Conservation (phyloP, 768 basidiomycete species). For the Termitomyces sp. region DNA sequence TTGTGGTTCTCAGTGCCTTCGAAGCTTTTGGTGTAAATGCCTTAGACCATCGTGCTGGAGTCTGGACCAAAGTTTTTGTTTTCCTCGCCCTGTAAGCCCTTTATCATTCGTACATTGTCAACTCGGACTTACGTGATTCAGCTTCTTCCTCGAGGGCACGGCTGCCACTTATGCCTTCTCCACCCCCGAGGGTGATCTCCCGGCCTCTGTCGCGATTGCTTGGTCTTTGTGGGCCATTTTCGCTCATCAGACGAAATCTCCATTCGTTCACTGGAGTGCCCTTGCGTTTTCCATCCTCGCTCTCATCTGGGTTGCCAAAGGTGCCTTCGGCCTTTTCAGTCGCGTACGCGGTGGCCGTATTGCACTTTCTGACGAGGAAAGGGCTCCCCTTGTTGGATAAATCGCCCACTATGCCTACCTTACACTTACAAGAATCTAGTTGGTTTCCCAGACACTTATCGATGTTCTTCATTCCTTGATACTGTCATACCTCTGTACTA, state of each 20-base stretch:
- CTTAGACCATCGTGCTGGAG: constrained; percentile 55
- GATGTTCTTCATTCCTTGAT: not conserved
- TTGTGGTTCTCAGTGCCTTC: constrained; percentile 78
- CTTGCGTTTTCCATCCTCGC: constrained; percentile 84
- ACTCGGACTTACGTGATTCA: constrained; percentile 20
- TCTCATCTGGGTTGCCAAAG: constrained; percentile 82
- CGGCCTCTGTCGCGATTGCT: constrained; percentile 86
- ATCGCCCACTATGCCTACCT: not conserved
- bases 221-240: constrained; percentile 97
- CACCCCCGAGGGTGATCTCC: constrained; percentile 84
- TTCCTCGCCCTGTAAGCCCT: constrained; percentile 81
- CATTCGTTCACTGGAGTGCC: constrained; percentile 89
- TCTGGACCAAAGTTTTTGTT: constrained; percentile 94
- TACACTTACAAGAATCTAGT: not conserved
- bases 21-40: constrained; percentile 88
- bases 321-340: constrained; percentile 51
- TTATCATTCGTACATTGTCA: not conserved
- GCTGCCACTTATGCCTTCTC: constrained; percentile 95
- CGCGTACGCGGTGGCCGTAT: constrained; percentile 48
- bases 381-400: constrained; percentile 70
- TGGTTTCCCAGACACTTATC: not conserved
- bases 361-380: constrained; percentile 80
- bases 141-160: constrained; percentile 90
- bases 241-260: constrained; percentile 58
- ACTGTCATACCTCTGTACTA: not conserved